These are phyloP conservation scores for Corylus avellana DNA, from an alignment of 306 rosid species.

Conservation along the genomic window DNA sequence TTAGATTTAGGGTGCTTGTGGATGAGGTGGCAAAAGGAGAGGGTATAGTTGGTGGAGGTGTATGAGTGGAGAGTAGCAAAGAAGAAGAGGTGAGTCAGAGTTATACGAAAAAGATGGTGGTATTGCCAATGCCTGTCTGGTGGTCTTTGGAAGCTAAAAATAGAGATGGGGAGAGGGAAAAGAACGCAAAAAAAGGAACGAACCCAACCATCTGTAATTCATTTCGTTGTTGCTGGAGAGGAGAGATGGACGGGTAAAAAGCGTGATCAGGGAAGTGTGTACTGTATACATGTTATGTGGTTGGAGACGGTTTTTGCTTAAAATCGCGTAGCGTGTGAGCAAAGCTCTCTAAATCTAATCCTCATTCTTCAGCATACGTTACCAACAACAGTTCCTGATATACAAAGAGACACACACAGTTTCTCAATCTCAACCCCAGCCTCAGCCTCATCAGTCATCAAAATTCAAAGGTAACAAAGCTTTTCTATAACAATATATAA, in stretches of 20 bases:
- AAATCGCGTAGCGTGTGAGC: conserved; percentile 57
- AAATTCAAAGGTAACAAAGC: conserved; percentile 25
- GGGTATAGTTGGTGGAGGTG: not conserved
- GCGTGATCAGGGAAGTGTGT: conserved; percentile 31
- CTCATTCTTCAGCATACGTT: conserved; percentile 39
- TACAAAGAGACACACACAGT: not conserved
- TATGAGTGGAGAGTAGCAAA: conserved; percentile 29
- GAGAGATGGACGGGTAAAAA: conserved; percentile 15
- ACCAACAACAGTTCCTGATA: conserved; percentile 32
- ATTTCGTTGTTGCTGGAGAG: conserved; percentile 41
- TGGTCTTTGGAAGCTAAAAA: conserved; percentile 41
- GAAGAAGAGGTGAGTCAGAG: conserved; percentile 17
- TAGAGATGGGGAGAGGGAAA: conserved; percentile 27
- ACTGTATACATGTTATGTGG: conserved; percentile 36
- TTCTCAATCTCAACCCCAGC: conserved; percentile 12
- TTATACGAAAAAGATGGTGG: conserved; percentile 19
- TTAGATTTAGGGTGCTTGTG: not conserved
- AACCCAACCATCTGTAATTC: conserved; percentile 50
- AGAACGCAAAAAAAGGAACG: conserved; percentile 55
- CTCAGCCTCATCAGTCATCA: conserved; percentile 15
- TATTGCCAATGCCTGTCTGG: conserved; percentile 28
- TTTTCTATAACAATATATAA: not conserved
- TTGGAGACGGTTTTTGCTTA: conserved; percentile 48
- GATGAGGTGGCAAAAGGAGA: conserved; percentile 6
- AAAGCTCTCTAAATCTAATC: conserved; percentile 43